Conservation (phyloP, 257 asterid genomes). For the Hygrophila difformis region DNA sequence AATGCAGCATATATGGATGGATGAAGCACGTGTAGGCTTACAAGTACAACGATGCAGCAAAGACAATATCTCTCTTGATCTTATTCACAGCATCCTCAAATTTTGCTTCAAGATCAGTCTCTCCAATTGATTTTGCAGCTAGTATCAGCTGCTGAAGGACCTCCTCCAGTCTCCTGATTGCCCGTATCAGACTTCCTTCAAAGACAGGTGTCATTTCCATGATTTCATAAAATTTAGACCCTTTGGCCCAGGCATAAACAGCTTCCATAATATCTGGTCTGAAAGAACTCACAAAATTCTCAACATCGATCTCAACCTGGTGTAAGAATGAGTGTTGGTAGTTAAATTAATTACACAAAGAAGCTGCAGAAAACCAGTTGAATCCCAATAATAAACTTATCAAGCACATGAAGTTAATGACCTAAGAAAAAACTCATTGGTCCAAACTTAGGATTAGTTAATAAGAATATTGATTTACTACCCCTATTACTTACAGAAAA, state of each 20-base stretch:
- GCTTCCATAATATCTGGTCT: constrained; percentile 98
- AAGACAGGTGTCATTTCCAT: constrained; percentile 92
- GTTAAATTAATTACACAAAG: no score
- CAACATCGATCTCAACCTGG: constrained; percentile 90
- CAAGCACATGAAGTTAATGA: no score
- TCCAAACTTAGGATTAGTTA: no score
- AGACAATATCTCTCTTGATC: constrained; percentile 97
- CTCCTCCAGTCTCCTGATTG: constrained; percentile 94
- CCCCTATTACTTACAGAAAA: no score
- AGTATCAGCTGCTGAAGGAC: constrained; percentile 88
- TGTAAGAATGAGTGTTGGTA: not conserved
- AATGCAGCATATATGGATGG: not conserved
- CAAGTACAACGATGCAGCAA: constrained; percentile 91
- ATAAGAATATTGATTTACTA: no score
- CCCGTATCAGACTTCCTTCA: constrained; percentile 97
- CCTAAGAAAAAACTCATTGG: no score
- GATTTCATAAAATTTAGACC: constrained; percentile 82
- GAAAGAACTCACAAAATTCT: constrained; percentile 78
- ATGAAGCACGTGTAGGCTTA: constrained; percentile 17
- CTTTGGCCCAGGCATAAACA: constrained; percentile 86
- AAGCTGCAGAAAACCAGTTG: no score
- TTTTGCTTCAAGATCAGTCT: constrained; percentile 70
- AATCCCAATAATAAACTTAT: no score
- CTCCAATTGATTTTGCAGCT: constrained; percentile 92
- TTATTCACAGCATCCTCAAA: constrained; percentile 84